Conservation (phyloP, 1,284 basidiomycete species). For the Boletus semigastroideus region DNA sequence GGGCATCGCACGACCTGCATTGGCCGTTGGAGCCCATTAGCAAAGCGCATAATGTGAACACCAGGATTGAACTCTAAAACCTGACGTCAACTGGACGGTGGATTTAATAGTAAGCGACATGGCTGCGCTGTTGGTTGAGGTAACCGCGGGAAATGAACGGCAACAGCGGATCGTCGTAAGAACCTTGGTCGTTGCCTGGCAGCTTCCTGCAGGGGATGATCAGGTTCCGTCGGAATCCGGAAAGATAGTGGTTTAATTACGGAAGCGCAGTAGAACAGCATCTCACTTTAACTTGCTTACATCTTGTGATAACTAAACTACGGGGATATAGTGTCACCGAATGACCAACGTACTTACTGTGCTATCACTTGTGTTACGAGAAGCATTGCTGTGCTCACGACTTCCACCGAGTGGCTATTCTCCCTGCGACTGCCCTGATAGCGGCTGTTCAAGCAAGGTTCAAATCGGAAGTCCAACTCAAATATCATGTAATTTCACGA, state of each 20-base stretch:
- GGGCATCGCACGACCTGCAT: conserved; percentile 60
- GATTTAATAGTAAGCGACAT: conserved; percentile 35
- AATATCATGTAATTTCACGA: conserved; percentile 9
- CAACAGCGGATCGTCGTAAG: conserved; percentile 10
- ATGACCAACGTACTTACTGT: neutral
- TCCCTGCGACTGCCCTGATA: conserved; percentile 1
- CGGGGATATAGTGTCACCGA: neutral
- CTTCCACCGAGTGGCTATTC: conserved; percentile 15
- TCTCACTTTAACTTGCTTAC: too few species aligned
- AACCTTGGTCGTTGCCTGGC: neutral
- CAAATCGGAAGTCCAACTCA: conserved; percentile 6
- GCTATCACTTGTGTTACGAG: neutral
- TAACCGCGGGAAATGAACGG: conserved; percentile 11
- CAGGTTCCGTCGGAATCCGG: conserved; percentile 2
- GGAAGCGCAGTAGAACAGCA: too few species aligned
- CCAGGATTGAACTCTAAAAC: conserved; percentile 23
- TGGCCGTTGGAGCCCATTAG: conserved; percentile 2
- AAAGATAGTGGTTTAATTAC: neutral
- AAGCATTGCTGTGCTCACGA: conserved; percentile 8
- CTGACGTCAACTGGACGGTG: conserved; percentile 38
- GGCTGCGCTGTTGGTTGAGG: conserved; percentile 12
- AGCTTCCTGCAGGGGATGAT: neutral
- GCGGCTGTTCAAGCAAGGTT: neutral
- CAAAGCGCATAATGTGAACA: neutral
- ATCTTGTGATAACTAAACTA: too few species aligned